These are phyloP conservation scores for Rhizopus arrhizus DNA, from an alignment of 371 early-diverging fungal genomes.

Conservation along the genomic window DNA sequence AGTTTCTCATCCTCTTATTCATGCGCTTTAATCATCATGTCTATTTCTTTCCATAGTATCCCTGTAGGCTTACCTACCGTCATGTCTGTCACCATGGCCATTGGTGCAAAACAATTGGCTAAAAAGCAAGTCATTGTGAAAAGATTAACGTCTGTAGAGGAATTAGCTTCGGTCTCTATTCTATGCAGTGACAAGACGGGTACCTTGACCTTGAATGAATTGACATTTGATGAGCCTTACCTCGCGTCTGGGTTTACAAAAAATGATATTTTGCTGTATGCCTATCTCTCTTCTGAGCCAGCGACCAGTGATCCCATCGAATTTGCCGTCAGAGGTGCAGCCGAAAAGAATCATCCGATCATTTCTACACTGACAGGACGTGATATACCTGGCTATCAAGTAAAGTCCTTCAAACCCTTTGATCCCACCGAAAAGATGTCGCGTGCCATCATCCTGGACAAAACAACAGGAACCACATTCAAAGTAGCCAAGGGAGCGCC, in stretches of 20 bases:
- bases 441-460: constrained; percentile 80
- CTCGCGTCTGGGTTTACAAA: constrained; percentile 70
- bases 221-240: constrained; percentile 89
- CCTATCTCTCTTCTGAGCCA: constrained; percentile 88
- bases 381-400: constrained; percentile 84
- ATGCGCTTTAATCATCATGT: background rate
- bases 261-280: constrained; percentile 81
- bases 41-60: constrained; percentile 50
- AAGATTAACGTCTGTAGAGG: constrained; percentile 93
- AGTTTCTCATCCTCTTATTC: constrained; percentile 11
- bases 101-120: constrained; percentile 92
- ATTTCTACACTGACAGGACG: constrained; percentile 56
- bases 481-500: constrained; percentile 95
- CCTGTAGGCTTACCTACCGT: constrained; percentile 97
- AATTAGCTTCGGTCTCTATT: constrained; percentile 90
- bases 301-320: constrained; percentile 94
- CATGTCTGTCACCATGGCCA: constrained; percentile 95
- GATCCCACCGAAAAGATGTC: constrained; percentile 91
- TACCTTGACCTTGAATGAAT: constrained; percentile 91
- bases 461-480: constrained; percentile 67
- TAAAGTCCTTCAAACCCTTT: constrained; percentile 87
- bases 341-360: constrained; percentile 72
- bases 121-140: constrained; percentile 94
- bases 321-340: constrained; percentile 82
- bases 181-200: constrained; percentile 98